Evolutionary conservation across 176 grass and related monocot genomes (phyloP).

Genomic region (Rhynchospora tenuis): DNA sequence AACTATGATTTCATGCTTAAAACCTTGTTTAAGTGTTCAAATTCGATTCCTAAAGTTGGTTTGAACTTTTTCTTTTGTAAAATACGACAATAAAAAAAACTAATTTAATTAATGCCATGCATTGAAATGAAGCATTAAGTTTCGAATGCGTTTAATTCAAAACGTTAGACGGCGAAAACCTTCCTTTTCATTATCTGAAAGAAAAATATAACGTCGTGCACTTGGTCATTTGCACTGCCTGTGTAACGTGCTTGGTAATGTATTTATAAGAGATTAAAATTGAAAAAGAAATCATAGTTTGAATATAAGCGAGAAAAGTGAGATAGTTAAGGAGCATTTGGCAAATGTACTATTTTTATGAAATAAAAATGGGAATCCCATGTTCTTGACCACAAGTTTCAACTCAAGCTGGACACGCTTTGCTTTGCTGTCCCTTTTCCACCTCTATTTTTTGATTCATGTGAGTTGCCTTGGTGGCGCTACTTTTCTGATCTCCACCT

Average conservation of each 20-base stretch:
- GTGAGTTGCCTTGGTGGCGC: not conserved
- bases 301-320: not conserved
- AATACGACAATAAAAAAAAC: not conserved
- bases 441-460: not conserved
- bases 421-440: slow-evolving; percentile 17
- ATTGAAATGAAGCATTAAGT: not conserved
- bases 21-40: not conserved
- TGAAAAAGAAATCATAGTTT: not conserved
- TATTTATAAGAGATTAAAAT: not conserved
- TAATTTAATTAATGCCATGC: not conserved
- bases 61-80: not conserved
- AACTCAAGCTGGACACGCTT: slow-evolving; percentile 19
- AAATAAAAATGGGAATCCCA: not conserved
- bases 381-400: slow-evolving; percentile 9
- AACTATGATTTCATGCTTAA: not conserved
- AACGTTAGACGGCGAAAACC: too few relatives aligned
- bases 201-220: too few relatives aligned
- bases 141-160: too few relatives aligned
- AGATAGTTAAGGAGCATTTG: not conserved
- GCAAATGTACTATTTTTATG: not conserved
- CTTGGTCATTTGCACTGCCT: too few relatives aligned
- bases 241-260: too few relatives aligned
- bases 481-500: not conserved
- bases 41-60: too few relatives aligned
- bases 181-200: too few relatives aligned